Percentiles rank a stretch among this genome's conserved stretches.
Conservation (phyloP, 2,329 filamentous ascomycete genomes). For the Aureobasidium sp. region DNA sequence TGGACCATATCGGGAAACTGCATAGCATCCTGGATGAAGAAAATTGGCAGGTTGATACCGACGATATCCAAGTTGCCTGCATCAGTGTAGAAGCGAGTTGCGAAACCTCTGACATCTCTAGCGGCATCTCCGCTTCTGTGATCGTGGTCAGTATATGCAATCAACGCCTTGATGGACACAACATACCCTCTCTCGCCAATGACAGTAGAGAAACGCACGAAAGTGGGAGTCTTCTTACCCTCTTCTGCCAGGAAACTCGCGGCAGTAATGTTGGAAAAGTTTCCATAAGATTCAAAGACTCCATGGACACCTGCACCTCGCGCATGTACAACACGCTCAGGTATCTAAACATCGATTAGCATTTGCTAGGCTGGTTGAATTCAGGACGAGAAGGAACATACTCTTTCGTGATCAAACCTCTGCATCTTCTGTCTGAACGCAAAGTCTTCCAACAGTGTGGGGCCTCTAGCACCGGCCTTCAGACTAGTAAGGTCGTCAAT, state of each 20-base stretch:
- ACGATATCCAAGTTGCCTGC: constrained; percentile 61
- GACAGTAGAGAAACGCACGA: constrained; percentile 67
- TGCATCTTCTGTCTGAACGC: constrained; percentile 66
- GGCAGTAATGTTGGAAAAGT: constrained; percentile 53
- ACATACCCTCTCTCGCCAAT: constrained; percentile 56
- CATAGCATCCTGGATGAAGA: constrained; percentile 64
- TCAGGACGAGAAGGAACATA: constrained; percentile 25
- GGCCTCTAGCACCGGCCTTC: constrained; percentile 38
- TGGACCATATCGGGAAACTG: constrained; percentile 66
- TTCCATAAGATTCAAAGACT: constrained; percentile 51
- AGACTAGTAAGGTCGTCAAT: constrained; percentile 14
- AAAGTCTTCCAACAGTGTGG: constrained; percentile 60
- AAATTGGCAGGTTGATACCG: constrained; percentile 66
- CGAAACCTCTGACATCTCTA: constrained; percentile 65
- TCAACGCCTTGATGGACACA: background rate
- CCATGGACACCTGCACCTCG: constrained; percentile 21
- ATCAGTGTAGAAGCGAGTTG: constrained; percentile 67
- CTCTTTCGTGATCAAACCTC: constrained; percentile 67
- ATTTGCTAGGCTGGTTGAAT: constrained; percentile 30
- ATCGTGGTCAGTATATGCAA: background rate
- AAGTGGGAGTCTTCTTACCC: constrained; percentile 62
- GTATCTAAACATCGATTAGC: constrained; percentile 52
- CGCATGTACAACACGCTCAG: constrained; percentile 29
- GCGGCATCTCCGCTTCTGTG: constrained; percentile 58
- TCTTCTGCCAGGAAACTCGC: constrained; percentile 45